Conservation (phyloP, 2,329 filamentous ascomycete genomes). For the Aspergillus thermomutatus region DNA sequence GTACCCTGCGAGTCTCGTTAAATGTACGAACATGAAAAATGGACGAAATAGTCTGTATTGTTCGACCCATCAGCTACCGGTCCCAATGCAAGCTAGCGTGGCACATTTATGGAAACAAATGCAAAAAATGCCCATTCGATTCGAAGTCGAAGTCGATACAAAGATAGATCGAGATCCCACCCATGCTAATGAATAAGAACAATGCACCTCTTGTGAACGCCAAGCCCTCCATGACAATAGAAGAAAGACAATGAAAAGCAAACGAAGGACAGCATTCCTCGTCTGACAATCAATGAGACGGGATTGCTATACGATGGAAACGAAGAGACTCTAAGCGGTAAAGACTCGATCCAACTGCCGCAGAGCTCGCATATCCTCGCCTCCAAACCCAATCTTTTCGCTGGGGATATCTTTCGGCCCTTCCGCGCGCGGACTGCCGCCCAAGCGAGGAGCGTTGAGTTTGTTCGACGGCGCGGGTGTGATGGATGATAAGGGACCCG, state of each 20-base stretch:
- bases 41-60: background rate
- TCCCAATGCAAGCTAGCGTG: background rate
- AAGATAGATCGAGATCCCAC: slow-evolving; percentile 7
- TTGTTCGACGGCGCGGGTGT: slow-evolving; percentile 15
- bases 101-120: background rate
- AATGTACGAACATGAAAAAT: too few species aligned
- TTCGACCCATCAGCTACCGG: background rate
- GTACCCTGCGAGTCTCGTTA: background rate
- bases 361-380: slow-evolving; percentile 63
- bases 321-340: slow-evolving; percentile 26
- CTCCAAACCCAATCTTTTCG: slow-evolving; percentile 54
- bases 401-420: slow-evolving; percentile 55
- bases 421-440: slow-evolving; percentile 21
- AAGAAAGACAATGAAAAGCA: background rate
- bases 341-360: slow-evolving; percentile 61
- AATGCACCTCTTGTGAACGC: slow-evolving; percentile 22
- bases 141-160: background rate
- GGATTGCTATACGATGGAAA: background rate
- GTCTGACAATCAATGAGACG: background rate
- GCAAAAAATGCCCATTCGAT: background rate
- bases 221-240: slow-evolving; percentile 1
- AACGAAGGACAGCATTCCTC: background rate
- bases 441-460: slow-evolving; percentile 1
- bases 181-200: slow-evolving; percentile 13
- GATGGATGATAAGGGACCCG: slow-evolving; percentile 25